These are phyloP conservation scores for Cercospora beticola DNA, from an alignment of 2,329 filamentous ascomycete genomes.

Conservation along the genomic window DNA sequence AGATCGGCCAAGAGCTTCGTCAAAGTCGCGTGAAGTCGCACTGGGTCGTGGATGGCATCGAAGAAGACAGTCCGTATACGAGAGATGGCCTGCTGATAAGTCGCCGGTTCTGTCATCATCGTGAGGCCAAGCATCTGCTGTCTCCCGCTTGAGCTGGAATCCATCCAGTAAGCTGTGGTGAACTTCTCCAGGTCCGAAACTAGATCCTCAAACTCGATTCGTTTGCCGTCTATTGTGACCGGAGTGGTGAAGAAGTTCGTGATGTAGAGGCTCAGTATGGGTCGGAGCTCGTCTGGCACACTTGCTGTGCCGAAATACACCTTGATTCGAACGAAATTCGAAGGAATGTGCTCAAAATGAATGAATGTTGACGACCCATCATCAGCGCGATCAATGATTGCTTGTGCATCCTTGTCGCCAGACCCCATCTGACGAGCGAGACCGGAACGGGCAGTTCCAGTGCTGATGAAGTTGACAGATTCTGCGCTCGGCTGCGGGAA, in stretches of 20 bases:
- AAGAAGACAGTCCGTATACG: slow-evolving; percentile 88
- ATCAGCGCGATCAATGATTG: slow-evolving; percentile 68
- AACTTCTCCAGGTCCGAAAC: slow-evolving; percentile 89
- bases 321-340: slow-evolving; percentile 85
- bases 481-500: slow-evolving; percentile 83
- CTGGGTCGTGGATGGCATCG: slow-evolving; percentile 82
- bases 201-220: slow-evolving; percentile 84
- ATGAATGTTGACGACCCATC: slow-evolving; percentile 71
- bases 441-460: slow-evolving; percentile 79
- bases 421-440: slow-evolving; percentile 69
- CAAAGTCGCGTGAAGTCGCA: slow-evolving; percentile 59
- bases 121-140: slow-evolving; percentile 77
- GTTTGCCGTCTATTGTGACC: slow-evolving; percentile 71
- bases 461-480: slow-evolving; percentile 93
- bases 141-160: slow-evolving; percentile 67
- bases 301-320: slow-evolving; percentile 76
- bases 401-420: slow-evolving; percentile 68
- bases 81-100: slow-evolving; percentile 76
- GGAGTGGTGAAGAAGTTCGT: slow-evolving; percentile 96
- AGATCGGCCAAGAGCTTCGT: slow-evolving; percentile 87
- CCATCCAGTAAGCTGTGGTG: slow-evolving; percentile 79
- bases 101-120: slow-evolving; percentile 83
- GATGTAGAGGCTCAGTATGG: slow-evolving; percentile 77
- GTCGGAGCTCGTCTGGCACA: slow-evolving; percentile 78
- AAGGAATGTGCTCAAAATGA: slow-evolving; percentile 94